Evolutionary conservation across 2,329 filamentous ascomycete genomes (phyloP), one percentile per base, ranked within the genome.

Genomic region (Claviceps cyperi): DNA sequence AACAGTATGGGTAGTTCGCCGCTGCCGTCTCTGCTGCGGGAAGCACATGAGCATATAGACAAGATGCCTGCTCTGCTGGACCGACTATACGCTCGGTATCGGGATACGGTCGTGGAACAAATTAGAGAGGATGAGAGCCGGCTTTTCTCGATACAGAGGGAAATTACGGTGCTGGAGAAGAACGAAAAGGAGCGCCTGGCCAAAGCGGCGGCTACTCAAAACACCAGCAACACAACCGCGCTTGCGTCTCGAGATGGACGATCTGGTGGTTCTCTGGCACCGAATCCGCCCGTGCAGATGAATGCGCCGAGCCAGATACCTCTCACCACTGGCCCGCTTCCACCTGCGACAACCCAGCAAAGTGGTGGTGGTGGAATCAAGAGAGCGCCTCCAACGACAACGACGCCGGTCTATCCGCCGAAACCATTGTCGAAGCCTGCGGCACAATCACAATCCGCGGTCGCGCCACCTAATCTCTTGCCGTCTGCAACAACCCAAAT

Each of bases 21-120:
- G 44, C 62, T 81, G 52, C 78, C 81, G 13, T 79, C 78, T 1
- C 68, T 88, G 28, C 9, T 32, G 28, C 75, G 78, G 55, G 84
- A 90, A 54, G 79, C 79, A 4, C 72, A 76, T 50, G 74, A 81
- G 54, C 79, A 88, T 63, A 65, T 76, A 28, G 78, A 84, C 47
- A 79, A 84, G 55, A 72, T 94, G 2, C 84, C 85, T 1, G 69
- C 74, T 28, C 68, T 95, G 43, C 77, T 94, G 46, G 74, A 83
- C 51, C 80, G 83, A 55, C 73, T 95, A 1, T 94, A 92, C 62
- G 74, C 77, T 13, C 75, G 78, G 54, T 96, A 94, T 63, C 77
- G 81, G 55, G 78, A 84, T 44, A 71, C 82, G 43, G 72, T 83
- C 46, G 75, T 88, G n/a, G 70, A 72, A 50, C 76, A 83, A 59